These are phyloP conservation scores for Saccharum spontaneum DNA, from an alignment of 176 grass and related monocot species.

Conservation along the genomic window DNA sequence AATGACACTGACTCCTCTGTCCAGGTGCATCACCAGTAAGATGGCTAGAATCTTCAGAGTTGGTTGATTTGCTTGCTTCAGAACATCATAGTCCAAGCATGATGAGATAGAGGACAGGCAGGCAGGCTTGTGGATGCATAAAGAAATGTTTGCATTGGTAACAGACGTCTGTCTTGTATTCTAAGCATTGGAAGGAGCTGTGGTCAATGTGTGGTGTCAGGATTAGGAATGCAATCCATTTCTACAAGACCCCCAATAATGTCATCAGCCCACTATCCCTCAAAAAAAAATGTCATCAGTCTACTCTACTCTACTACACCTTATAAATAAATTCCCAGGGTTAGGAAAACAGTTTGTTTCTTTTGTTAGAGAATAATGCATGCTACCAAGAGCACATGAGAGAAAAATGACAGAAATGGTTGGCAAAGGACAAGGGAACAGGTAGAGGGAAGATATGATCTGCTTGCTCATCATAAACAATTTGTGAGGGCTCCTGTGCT, in stretches of 20 bases:
- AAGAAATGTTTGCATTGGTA: constrained; percentile 33
- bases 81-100: constrained; percentile 32
- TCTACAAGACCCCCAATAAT: constrained; percentile 30
- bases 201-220: constrained; percentile 45
- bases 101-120: neutral
- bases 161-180: constrained; percentile 37
- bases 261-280: constrained; percentile 5
- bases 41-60: constrained; percentile 15
- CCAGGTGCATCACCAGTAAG: constrained; percentile 12
- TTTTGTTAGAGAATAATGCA: constrained; percentile 40
- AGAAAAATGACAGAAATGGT: constrained; percentile 23
- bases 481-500: neutral
- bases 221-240: constrained; percentile 71
- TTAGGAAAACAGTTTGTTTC: constrained; percentile 51
- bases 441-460: constrained; percentile 24
- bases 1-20: constrained; percentile 16
- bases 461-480: constrained; percentile 18
- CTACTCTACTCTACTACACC: constrained; percentile 18
- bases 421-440: constrained; percentile 25
- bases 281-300: constrained; percentile 13
- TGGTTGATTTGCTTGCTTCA: constrained; percentile 35
- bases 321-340: constrained; percentile 21
- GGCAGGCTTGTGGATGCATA: constrained; percentile 35
- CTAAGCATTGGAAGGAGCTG: constrained; percentile 32
- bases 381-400: constrained; percentile 48